These are phyloP conservation scores for Fusarium acutatum DNA, from an alignment of 2,329 filamentous ascomycete genomes.

Conservation along the genomic window DNA sequence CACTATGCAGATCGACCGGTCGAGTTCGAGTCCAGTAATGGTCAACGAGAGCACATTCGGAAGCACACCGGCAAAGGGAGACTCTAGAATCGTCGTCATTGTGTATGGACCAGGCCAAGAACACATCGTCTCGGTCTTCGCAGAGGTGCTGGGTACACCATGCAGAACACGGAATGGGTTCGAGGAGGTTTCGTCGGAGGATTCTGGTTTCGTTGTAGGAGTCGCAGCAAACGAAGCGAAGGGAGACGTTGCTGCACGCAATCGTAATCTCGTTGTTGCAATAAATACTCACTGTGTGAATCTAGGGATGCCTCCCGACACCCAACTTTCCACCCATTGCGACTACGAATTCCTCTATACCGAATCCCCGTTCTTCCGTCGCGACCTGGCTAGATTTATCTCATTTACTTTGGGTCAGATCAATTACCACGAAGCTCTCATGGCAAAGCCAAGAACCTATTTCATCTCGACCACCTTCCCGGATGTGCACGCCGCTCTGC, in stretches of 20 bases:
- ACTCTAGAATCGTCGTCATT: conserved; percentile 69
- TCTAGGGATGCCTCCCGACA: conserved; percentile 73
- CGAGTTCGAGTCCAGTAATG: conserved; percentile 46
- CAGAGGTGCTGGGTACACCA: conserved; percentile 80
- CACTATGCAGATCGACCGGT: conserved; percentile 48
- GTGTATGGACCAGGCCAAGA: conserved; percentile 77
- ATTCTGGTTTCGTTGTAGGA: conserved; percentile 74
- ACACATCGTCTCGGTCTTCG: conserved; percentile 76
- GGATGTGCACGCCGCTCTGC: conserved; percentile 81
- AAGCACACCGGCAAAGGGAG: conserved; percentile 60
- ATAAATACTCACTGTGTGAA: conserved; percentile 83
- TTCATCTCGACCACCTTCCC: conserved; percentile 91
- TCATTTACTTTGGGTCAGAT: conserved; percentile 83
- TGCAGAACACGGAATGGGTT: conserved; percentile 67
- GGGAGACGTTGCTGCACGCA: conserved; percentile 64
- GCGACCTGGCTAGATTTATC: conserved; percentile 81
- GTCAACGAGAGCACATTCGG: conserved; percentile 53
- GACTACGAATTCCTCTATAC: conserved; percentile 91
- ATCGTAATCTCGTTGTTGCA: conserved; percentile 67
- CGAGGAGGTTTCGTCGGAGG: conserved; percentile 60
- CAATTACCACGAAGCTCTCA: conserved; percentile 78
- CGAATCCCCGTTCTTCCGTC: conserved; percentile 73
- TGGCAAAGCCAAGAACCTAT: conserved; percentile 80
- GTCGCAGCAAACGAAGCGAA: conserved; percentile 66
- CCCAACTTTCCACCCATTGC: conserved; percentile 71